phyloP scores from a whole-genome alignment of 805 yeast genomes.

The Candida pseudofarinosa region DNA sequence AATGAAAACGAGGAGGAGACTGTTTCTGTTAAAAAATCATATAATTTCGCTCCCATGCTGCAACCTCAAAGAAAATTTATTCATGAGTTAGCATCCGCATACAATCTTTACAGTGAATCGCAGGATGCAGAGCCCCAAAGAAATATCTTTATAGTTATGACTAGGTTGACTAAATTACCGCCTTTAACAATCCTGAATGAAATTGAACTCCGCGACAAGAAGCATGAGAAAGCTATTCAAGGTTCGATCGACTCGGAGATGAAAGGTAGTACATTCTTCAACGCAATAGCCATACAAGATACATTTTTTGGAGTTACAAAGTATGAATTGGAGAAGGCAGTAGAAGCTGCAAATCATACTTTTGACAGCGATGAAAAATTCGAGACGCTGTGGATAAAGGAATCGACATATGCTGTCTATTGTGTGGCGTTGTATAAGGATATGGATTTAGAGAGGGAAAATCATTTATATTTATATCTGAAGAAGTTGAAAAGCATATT shows the following conservation, averaged over 20 bases:
- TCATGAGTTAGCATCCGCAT: conserved; percentile 61
- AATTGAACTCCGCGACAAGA: conserved; percentile 20
- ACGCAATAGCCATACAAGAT: conserved; percentile 53
- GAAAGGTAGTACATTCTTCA: conserved; percentile 33
- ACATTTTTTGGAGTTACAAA: conserved; percentile 50
- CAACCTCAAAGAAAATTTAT: conserved; percentile 65
- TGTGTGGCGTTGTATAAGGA: conserved; percentile 30
- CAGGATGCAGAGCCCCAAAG: conserved; percentile 82
- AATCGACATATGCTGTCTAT: conserved; percentile 37
- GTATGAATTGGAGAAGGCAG: conserved; percentile 36
- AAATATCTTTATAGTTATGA: conserved; percentile 56
- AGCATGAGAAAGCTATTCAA: conserved; percentile 6
- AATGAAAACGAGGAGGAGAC: conserved; percentile 14
- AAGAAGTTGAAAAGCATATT: conserved; percentile 30
- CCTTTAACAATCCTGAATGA: conserved; percentile 44
- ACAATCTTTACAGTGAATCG: conserved; percentile 59
- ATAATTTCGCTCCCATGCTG: conserved; percentile 73
- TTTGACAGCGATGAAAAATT: conserved; percentile 18
- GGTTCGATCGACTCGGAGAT: conserved; percentile 9
- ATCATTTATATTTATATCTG: conserved; percentile 38
- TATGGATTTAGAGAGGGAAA: conserved; percentile 36
- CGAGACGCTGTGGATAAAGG: conserved; percentile 38
- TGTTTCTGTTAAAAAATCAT: conserved; percentile 24
- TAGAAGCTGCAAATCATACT: conserved; percentile 19
- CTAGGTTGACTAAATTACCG: conserved; percentile 37